Percentiles rank a stretch among this genome's conserved stretches.
phyloP scores from a whole-genome alignment of 352 stramenopile species.

The Globisporangium uncinulatum region DNA sequence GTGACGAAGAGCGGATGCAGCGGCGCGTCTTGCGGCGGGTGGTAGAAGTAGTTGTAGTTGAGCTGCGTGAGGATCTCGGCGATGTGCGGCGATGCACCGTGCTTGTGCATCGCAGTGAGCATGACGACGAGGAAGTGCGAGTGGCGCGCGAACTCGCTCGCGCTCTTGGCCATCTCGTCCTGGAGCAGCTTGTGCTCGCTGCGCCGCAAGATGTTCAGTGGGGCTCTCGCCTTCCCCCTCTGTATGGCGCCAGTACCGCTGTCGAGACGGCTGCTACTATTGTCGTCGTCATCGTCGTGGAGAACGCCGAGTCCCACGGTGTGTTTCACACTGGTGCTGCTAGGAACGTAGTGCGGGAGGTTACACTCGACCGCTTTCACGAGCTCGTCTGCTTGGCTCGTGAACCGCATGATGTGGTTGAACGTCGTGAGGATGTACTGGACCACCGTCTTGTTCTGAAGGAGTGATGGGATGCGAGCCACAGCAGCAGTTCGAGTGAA shows the following conservation, averaged over 20 bases:
- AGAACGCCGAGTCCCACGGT: not conserved
- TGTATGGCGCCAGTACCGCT: not conserved
- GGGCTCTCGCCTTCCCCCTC: not conserved
- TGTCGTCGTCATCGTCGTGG: not conserved
- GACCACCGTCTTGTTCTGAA: slow-evolving; percentile 52
- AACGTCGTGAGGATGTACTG: slow-evolving; percentile 68
- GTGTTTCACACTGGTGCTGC: not conserved
- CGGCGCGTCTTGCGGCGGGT: slow-evolving; percentile 18
- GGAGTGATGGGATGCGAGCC: not conserved
- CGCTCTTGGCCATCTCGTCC: slow-evolving; percentile 31
- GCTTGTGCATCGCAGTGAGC: slow-evolving; percentile 67
- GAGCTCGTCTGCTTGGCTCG: slow-evolving; percentile 45
- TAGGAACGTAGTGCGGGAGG: slow-evolving; percentile 27
- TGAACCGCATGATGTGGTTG: slow-evolving; percentile 66
- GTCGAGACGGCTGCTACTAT: not conserved
- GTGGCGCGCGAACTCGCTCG: slow-evolving; percentile 55
- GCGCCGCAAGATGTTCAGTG: slow-evolving; percentile 3
- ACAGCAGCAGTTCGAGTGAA: not conserved
- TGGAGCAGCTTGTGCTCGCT: slow-evolving; percentile 15
- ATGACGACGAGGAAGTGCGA: slow-evolving; percentile 68
- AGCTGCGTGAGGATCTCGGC: slow-evolving; percentile 62
- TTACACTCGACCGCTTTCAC: slow-evolving; percentile 44
- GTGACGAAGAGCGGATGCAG: not conserved
- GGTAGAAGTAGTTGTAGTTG: slow-evolving; percentile 77
- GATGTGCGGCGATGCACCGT: slow-evolving; percentile 60